phyloP scores from a whole-genome alignment of 2,329 filamentous ascomycete species.

The Arthroderma sp. region DNA sequence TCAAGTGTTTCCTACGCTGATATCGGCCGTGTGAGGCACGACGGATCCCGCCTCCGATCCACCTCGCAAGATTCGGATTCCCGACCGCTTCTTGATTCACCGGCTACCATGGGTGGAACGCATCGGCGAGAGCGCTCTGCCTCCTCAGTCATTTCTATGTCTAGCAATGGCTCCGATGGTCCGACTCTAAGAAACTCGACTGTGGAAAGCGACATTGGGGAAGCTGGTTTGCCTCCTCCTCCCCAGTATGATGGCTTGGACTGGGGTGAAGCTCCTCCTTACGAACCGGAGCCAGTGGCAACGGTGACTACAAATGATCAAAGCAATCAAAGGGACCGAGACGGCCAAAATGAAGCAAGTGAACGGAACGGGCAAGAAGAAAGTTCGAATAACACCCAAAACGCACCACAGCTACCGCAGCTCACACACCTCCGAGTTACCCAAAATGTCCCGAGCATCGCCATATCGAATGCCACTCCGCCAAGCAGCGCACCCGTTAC shows the following conservation, averaged over 20 bases:
- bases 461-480: conserved; percentile 15
- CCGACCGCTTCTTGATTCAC: conserved; percentile 30
- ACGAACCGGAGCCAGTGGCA: conserved; percentile 10
- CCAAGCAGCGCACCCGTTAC: conserved; percentile 12
- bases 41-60: conserved; percentile 35
- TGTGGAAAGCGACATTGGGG: conserved; percentile 25
- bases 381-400: neutral
- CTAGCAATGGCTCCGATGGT: conserved; percentile 21
- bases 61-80: conserved; percentile 36
- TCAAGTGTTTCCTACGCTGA: conserved; percentile 37
- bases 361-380: neutral
- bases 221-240: conserved; percentile 22
- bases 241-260: conserved; percentile 31
- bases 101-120: conserved; percentile 20
- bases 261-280: conserved; percentile 33
- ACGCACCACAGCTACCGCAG: neutral
- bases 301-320: neutral
- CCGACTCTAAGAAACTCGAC: conserved; percentile 16
- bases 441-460: conserved; percentile 14
- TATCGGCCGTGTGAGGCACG: conserved; percentile 36
- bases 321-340: too few relatives aligned
- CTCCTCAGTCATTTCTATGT: conserved; percentile 23
- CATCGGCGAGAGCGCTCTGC: conserved; percentile 20
- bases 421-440: conserved; percentile 6
- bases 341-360: too few relatives aligned